phyloP scores from a whole-genome alignment of 495 filamentous ascomycete genomes.

The Usnea hakonensis region DNA sequence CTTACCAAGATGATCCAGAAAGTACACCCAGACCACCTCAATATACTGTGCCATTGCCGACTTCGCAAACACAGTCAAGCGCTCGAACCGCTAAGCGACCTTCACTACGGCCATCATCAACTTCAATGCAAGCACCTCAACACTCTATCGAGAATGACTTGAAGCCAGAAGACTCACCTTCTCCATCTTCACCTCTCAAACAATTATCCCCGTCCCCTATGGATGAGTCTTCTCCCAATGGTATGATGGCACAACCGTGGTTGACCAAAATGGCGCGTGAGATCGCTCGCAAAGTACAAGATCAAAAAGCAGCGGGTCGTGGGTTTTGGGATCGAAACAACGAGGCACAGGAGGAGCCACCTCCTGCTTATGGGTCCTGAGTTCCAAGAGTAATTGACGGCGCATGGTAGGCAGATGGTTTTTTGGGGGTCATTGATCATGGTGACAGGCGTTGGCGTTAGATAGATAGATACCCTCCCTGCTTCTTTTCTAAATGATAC shows the following conservation, averaged over 20 bases:
- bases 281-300: conserved; percentile 75
- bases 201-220: conserved; percentile 11
- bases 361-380: conserved; percentile 52
- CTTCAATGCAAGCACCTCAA: conserved; percentile 3
- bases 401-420: not conserved
- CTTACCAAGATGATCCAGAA: conserved; percentile 9
- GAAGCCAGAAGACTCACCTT: not conserved
- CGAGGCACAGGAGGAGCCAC: conserved; percentile 48
- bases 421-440: not conserved
- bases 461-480: too few relatives aligned
- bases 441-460: too few relatives aligned
- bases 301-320: conserved; percentile 52
- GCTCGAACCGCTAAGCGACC: not conserved
- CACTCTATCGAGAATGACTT: not conserved
- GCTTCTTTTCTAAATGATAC: too few relatives aligned
- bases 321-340: conserved; percentile 38
- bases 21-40: conserved; percentile 9
- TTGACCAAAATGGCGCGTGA: conserved; percentile 87
- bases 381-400: not conserved
- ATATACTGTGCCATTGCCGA: not conserved
- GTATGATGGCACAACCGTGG: conserved; percentile 76
- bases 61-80: not conserved
- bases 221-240: conserved; percentile 30
- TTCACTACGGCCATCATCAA: conserved; percentile 8
- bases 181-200: not conserved